A percentile compares a stretch with the other conserved stretches of the same genome.
These are phyloP conservation scores for Penicillium sp. DNA, from an alignment of 2,329 filamentous ascomycete genomes.

Conservation along the genomic window DNA sequence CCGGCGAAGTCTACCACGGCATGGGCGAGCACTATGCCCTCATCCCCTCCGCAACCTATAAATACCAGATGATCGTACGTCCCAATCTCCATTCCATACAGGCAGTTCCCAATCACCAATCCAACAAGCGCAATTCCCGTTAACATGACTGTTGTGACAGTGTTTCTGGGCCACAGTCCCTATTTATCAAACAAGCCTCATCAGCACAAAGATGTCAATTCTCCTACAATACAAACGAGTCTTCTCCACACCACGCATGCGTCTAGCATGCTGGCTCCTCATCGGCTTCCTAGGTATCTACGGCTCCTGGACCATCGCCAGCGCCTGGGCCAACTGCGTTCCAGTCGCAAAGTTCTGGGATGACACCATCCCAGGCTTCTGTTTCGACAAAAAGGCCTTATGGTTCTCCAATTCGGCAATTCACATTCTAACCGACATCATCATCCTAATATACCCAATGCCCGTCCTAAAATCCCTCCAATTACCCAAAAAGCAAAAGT, in stretches of 20 bases:
- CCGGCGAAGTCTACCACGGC: constrained; percentile 32
- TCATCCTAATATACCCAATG: constrained; percentile 45
- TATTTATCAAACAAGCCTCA: constrained; percentile 36
- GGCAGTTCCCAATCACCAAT: background rate
- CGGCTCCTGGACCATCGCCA: constrained; percentile 33
- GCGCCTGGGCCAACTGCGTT: constrained; percentile 33
- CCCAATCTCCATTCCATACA: background rate
- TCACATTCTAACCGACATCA: constrained; percentile 44
- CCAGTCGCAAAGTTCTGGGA: constrained; percentile 35
- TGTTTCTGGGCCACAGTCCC: constrained; percentile 36
- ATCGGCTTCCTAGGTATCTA: constrained; percentile 35
- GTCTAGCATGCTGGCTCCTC: constrained; percentile 33
- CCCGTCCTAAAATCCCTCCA: constrained; percentile 43
- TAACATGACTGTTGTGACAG: constrained; percentile 8
- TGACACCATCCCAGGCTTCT: constrained; percentile 27
- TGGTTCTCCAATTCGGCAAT: constrained; percentile 48
- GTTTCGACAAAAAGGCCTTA: constrained; percentile 41
- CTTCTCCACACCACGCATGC: constrained; percentile 34
- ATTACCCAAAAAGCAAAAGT: constrained; percentile 41
- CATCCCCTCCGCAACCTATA: constrained; percentile 21
- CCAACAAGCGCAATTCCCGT: background rate
- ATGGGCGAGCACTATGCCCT: constrained; percentile 28
- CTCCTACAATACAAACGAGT: constrained; percentile 39
- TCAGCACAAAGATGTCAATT: constrained; percentile 38
- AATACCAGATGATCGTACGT: constrained; percentile 30